phyloP scores from a whole-genome alignment of 257 asterid species.

The Cynanchum wilfordii region DNA sequence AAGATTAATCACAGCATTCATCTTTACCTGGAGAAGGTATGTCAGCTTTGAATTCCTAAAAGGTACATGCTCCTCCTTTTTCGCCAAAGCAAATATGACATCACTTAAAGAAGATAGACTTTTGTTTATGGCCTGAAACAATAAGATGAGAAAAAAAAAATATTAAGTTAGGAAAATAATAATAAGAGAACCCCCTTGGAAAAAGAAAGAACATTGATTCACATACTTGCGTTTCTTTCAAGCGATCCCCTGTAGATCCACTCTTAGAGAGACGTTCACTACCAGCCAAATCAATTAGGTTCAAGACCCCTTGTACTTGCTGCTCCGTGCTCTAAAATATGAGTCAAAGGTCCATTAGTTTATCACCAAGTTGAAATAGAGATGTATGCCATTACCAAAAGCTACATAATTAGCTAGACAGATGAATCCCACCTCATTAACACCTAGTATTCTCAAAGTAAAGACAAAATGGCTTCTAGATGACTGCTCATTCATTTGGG shows the following conservation, averaged over 20 bases:
- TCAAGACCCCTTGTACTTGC: slow-evolving; percentile 87
- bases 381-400: not conserved
- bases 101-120: slow-evolving; percentile 90
- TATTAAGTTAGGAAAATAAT: slow-evolving; percentile 12
- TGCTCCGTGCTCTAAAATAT: slow-evolving; percentile 69
- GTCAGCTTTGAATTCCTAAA: slow-evolving; percentile 95
- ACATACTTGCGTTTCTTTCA: slow-evolving; percentile 90
- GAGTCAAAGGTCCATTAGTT: not conserved
- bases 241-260: slow-evolving; percentile 86
- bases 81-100: slow-evolving; percentile 90
- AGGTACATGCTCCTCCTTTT: slow-evolving; percentile 93
- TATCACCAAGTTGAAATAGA: not conserved
- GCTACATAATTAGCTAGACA: not conserved
- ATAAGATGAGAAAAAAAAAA: not conserved
- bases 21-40: slow-evolving; percentile 91
- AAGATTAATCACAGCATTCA: no score
- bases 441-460: slow-evolving; percentile 73
- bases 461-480: slow-evolving; percentile 93
- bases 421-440: slow-evolving; percentile 58
- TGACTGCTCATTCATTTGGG: slow-evolving; percentile 95
- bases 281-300: slow-evolving; percentile 94
- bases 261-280: slow-evolving; percentile 97
- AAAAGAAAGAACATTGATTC: slow-evolving; percentile 6
- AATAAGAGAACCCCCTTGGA: not conserved
- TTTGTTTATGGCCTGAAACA: slow-evolving; percentile 79